Base-by-base conservation (phyloP, 345 rosid genomes). In the Garcia nutans region DNA sequence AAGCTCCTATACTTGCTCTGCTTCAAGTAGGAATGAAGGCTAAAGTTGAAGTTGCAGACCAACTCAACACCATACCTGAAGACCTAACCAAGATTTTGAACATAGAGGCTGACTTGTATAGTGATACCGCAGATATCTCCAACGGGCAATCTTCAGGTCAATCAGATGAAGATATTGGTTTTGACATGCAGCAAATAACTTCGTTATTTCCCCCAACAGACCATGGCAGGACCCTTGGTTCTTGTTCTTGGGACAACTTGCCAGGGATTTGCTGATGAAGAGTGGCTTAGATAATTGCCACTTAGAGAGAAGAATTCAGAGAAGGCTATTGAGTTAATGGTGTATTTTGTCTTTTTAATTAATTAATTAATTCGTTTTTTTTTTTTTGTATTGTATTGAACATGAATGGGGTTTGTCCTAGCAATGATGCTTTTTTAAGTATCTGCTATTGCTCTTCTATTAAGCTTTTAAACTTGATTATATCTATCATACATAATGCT, bases 131-230 rank as follows among this genome's bases (percentile, higher is more conserved):
- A 11, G 94, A 85, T 74, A 81, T 82, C 77, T 86, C 91, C 47
- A 87, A 84, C 22, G 89, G 89, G 44, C 89, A 78, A 68, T 89
- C 91, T 20, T 90, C 94, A 28, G 84, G 79, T 22, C 82, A 85
- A 41, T 85, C 88, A 23, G 88, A 89, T 26, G 89, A 87, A 20
- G 81, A 88, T 71, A 78, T 81, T 56, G 90, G 87, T 47, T 83
- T 84, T 41, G 88, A 90, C 20, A 80, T 87, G 89, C 97, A 89
- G 76, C 94, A 87, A 8, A 65, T 88, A 19, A 89, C 88, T 72
- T 91, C 89, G 44, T 20, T 87, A 37, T 82, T 87, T 61, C 88
- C 88, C 73, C 55, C 68, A 55, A 22, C 84, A 5, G 72, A 76
- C 65, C 80, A 80, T 24, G 82, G 77, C 44, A 84, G 71, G 52